Percentiles rank a stretch among this genome's conserved stretches.
phyloP scores from a whole-genome alignment of 257 asterid species.

The Solanum raphanifolium region DNA sequence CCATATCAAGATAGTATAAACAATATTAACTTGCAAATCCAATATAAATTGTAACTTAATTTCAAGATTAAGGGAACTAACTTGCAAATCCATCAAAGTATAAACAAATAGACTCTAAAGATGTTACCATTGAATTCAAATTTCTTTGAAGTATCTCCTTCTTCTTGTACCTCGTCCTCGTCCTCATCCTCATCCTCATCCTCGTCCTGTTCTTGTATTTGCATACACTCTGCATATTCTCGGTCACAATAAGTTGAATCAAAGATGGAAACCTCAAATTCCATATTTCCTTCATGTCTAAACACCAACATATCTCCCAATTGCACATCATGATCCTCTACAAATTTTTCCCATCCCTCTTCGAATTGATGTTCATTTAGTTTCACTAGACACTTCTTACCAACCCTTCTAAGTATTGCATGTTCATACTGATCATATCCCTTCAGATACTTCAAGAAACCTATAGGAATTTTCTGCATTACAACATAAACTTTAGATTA shows the following conservation, averaged over 20 bases:
- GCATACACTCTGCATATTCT: background rate
- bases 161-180: background rate
- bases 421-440: background rate
- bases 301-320: constrained; percentile 3
- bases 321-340: background rate
- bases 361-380: background rate
- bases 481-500: background rate
- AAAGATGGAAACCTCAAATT: background rate
- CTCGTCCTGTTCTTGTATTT: background rate
- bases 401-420: background rate
- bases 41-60: background rate
- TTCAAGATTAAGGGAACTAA: background rate
- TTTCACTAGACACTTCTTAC: background rate
- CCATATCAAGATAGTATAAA: background rate
- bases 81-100: background rate
- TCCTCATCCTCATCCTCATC: background rate
- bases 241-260: background rate
- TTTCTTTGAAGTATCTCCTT: background rate
- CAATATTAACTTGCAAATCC: background rate
- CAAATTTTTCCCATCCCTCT: constrained; percentile 3
- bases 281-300: constrained; percentile 8
- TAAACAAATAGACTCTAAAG: background rate
- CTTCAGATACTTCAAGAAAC: background rate
- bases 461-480: background rate
- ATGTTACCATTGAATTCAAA: background rate